Conservation (phyloP, 2,329 filamentous ascomycete species). For the Hypoxylon sp. region DNA sequence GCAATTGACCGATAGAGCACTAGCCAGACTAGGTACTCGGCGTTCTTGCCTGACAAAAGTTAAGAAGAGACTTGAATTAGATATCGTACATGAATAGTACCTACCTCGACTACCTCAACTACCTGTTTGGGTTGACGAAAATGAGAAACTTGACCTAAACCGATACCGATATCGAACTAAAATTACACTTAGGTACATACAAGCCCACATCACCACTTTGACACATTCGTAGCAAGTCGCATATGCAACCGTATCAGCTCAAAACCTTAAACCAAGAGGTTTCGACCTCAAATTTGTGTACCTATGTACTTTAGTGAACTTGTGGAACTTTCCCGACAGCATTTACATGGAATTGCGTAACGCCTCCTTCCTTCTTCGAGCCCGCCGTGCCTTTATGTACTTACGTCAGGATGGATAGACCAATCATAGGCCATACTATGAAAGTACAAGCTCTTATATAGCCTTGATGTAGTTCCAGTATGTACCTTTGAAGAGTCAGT, state of each 20-base stretch:
- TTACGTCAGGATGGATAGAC: not conserved
- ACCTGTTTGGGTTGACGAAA: not conserved
- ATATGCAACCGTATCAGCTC: not conserved
- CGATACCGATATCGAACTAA: no score
- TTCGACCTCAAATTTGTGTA: constrained; percentile 1
- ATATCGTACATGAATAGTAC: not conserved
- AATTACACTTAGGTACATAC: no score
- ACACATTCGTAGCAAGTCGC: not conserved
- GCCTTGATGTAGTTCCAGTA: not conserved
- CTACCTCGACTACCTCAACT: not conserved
- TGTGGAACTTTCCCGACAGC: not conserved
- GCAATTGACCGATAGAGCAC: not conserved
- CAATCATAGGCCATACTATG: not conserved
- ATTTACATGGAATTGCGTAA: not conserved
- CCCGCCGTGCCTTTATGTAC: no score
- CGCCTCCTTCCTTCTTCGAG: not conserved
- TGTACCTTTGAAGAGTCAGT: not conserved
- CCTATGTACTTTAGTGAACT: not conserved
- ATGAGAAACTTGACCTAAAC: not conserved
- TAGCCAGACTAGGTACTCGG: not conserved
- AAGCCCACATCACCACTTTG: not conserved
- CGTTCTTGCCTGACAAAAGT: not conserved
- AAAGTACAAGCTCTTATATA: not conserved
- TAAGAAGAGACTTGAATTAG: not conserved
- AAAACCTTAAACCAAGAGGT: constrained; percentile 1